Evolutionary conservation across 2,329 filamentous ascomycete genomes (phyloP), one percentile per base, ranked within the genome.

Genomic region (Xylariaceae sp.): DNA sequence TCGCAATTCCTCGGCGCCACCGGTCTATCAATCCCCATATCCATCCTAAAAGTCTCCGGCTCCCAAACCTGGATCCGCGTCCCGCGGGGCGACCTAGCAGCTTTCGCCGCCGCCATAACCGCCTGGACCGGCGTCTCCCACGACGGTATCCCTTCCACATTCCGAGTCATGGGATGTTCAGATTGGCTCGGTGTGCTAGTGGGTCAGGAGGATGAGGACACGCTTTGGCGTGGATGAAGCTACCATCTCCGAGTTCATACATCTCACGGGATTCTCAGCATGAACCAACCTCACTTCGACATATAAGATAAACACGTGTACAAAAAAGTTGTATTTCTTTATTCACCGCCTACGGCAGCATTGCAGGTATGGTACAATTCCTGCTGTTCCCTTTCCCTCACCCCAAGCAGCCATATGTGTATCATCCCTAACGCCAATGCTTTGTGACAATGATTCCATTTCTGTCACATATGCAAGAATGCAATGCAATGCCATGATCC

Each of bases 1-100:
- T 73, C 73, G 1, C 80, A 86, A 53, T 90, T 88, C 59, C 78
- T 92, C 1, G 89, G 89, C 17, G 69, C 81, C 15, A 83, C 81
- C 0, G 89, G 89, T 11, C 70, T 76, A 83, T 91, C 3, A 71
- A 83, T 1, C 63, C n/a, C n/a, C n/a, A n/a, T 90, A 48, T 89
- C 92, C 62, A 81, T 91, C 17, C 75, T 92, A 32, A 81, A 83
- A 58, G 71, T 84, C 0, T 68, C 80, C 3, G 74, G 70, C 1
- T 59, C 62, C 6, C 73, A 81, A 42, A 79, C 79, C 48, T 89
- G 85, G 83, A 65, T 90, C 44, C 75, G 87, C 15, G 65, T 89
- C 9, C 83, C 85, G 5, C 70, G 76, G 5, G 74, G 77, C 49
- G 84, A 89, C 58, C 68, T 84, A 7, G 72, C 70, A 1, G 73